Percentiles rank a stretch among this genome's conserved stretches.
phyloP scores from a whole-genome alignment of 2,329 filamentous ascomycete genomes.

The Diplodia sapinea region DNA sequence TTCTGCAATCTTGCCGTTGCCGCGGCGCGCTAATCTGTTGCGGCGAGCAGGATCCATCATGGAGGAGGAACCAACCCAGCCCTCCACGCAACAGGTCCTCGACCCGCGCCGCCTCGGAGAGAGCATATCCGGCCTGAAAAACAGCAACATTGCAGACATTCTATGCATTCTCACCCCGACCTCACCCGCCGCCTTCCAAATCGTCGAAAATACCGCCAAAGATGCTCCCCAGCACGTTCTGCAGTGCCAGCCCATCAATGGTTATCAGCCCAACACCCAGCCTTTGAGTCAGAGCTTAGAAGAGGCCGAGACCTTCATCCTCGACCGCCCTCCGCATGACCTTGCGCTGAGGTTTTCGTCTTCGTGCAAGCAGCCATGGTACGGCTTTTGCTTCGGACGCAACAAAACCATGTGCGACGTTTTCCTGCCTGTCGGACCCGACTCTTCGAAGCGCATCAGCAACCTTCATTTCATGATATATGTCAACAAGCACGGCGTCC shows the following conservation, averaged over 20 bases:
- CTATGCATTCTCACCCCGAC: constrained; percentile 85
- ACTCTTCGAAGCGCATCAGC: constrained; percentile 76
- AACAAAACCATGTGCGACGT: constrained; percentile 75
- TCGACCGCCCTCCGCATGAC: constrained; percentile 59
- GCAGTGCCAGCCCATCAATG: constrained; percentile 49
- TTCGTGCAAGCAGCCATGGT: constrained; percentile 66
- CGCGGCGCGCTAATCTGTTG: neutral
- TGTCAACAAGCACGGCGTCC: constrained; percentile 79
- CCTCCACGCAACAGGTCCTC: constrained; percentile 77
- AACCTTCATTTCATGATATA: constrained; percentile 97
- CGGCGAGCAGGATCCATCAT: constrained; percentile 9
- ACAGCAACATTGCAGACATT: constrained; percentile 85
- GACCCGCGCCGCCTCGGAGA: constrained; percentile 80
- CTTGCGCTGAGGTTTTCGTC: constrained; percentile 83
- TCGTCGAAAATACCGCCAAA: constrained; percentile 65
- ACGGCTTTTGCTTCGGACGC: constrained; percentile 87
- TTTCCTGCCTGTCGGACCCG: constrained; percentile 58
- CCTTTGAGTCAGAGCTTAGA: constrained; percentile 39
- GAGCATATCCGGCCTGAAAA: constrained; percentile 81
- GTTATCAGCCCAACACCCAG: constrained; percentile 35
- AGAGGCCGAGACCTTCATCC: constrained; percentile 55
- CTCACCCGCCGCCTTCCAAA: constrained; percentile 72
- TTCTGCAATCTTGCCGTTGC: neutral
- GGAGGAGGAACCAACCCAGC: constrained; percentile 57
- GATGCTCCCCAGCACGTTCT: constrained; percentile 66